A percentile compares a stretch with the other conserved stretches of the same genome.
Conservation (phyloP, 805 yeast genomes). For the Candida bentonensis region DNA sequence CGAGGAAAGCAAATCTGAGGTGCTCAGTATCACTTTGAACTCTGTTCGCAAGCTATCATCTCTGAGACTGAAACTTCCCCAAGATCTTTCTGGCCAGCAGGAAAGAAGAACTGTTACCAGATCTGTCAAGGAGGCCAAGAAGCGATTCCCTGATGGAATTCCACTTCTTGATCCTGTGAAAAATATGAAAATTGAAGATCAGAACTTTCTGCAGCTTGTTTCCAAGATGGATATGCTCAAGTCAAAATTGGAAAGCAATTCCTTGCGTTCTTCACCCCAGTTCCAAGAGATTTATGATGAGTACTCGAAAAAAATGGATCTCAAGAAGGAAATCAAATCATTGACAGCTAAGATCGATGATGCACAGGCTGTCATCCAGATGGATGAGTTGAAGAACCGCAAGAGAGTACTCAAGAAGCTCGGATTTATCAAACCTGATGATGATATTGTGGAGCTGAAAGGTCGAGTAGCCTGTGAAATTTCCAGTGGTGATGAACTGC, state of each 20-base stretch:
- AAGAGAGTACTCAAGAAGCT: constrained; percentile 85
- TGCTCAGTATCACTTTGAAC: constrained; percentile 72
- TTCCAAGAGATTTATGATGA: constrained; percentile 48
- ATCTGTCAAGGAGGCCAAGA: constrained; percentile 64
- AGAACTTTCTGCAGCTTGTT: constrained; percentile 54
- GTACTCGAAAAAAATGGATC: constrained; percentile 49
- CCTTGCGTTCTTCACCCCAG: constrained; percentile 36
- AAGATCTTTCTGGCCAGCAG: constrained; percentile 36
- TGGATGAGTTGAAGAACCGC: constrained; percentile 86
- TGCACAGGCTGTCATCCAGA: constrained; percentile 82
- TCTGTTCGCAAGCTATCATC: constrained; percentile 67
- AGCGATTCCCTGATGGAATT: constrained; percentile 79
- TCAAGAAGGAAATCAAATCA: constrained; percentile 43
- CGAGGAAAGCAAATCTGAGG: constrained; percentile 59
- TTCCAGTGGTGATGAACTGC: constrained; percentile 61
- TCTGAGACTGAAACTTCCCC: constrained; percentile 68
- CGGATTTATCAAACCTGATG: constrained; percentile 74
- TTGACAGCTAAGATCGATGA: constrained; percentile 56
- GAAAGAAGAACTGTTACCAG: constrained; percentile 45
- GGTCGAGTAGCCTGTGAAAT: constrained; percentile 98
- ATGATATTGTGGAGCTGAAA: constrained; percentile 88
- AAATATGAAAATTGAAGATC: constrained; percentile 81
- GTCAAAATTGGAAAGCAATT: constrained; percentile 55
- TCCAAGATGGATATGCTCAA: constrained; percentile 76
- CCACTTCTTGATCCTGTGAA: constrained; percentile 85